Evolutionary conservation across 1,284 basidiomycete genomes (phyloP).

Genomic region (Apiotrichum sp.): DNA sequence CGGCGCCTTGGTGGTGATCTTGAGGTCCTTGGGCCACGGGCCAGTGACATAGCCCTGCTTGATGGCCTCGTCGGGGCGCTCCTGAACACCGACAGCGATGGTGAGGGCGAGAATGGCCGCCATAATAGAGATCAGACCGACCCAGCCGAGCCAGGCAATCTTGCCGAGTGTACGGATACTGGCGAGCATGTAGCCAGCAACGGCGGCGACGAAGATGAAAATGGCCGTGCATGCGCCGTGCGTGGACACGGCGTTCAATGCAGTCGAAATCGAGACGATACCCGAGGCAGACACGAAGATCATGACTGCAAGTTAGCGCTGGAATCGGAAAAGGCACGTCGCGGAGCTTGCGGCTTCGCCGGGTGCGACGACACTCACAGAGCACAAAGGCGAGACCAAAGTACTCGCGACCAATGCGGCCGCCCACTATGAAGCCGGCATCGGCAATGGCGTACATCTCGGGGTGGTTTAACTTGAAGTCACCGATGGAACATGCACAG

Average conservation of each 20-base stretch:
- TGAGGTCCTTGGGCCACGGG: constrained; percentile 31
- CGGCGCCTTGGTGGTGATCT: constrained; percentile 19
- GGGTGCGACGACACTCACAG: not conserved
- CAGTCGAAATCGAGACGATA: constrained; percentile 40
- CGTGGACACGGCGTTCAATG: constrained; percentile 42
- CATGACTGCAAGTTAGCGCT: constrained; percentile 13
- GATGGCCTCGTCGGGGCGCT: constrained; percentile 35
- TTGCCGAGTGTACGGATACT: constrained; percentile 41
- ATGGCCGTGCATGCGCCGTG: constrained; percentile 43
- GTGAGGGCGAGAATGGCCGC: constrained; percentile 41
- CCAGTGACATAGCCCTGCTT: constrained; percentile 8
- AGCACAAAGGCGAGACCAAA: constrained; percentile 11
- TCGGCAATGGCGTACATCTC: constrained; percentile 34
- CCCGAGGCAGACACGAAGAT: constrained; percentile 22
- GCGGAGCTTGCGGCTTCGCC: too few species aligned
- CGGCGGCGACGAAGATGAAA: constrained; percentile 34
- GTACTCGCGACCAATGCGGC: constrained; percentile 13
- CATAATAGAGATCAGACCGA: constrained; percentile 29
- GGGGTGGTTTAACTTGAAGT: constrained; percentile 37
- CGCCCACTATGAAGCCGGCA: constrained; percentile 18
- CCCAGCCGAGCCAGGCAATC: constrained; percentile 44
- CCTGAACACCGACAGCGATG: constrained; percentile 44
- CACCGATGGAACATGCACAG: constrained; percentile 33
- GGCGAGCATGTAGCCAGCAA: constrained; percentile 29
- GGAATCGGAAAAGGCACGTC: too few species aligned